Percentiles rank a stretch among this genome's conserved stretches.
These are phyloP conservation scores for Alternaria gaisen DNA, from an alignment of 2,329 filamentous ascomycete species.

Conservation along the genomic window DNA sequence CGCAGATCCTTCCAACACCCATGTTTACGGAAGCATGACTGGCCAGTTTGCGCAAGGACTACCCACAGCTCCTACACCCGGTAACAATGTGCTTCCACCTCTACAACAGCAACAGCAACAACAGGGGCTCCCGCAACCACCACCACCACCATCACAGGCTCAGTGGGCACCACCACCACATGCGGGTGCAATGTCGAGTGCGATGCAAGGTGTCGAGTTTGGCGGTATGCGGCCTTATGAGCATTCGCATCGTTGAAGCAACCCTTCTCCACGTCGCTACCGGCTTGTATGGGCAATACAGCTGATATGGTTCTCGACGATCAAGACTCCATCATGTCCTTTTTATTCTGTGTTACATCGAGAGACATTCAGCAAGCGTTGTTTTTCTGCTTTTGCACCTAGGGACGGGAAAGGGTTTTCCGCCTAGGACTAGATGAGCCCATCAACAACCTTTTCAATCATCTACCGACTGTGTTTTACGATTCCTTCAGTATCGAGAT, in stretches of 20 bases:
- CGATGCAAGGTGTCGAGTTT: conserved; percentile 63
- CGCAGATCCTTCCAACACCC: conserved; percentile 56
- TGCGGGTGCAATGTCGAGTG: conserved; percentile 51
- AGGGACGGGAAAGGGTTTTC: not conserved
- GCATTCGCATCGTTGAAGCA: conserved; percentile 36
- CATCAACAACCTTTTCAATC: conserved; percentile 7
- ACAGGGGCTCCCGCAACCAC: conserved; percentile 21
- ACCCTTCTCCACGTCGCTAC: not conserved
- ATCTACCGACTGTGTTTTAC: conserved; percentile 11
- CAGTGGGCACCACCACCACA: conserved; percentile 45
- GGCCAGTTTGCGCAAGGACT: conserved; percentile 54
- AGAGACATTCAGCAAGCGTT: conserved; percentile 3
- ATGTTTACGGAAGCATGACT: conserved; percentile 59
- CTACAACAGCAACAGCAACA: conserved; percentile 48
- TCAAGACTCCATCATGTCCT: not conserved
- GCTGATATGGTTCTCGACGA: not conserved
- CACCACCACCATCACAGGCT: conserved; percentile 44
- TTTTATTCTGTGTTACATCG: not conserved
- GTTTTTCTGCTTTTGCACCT: not conserved
- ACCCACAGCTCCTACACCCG: conserved; percentile 37
- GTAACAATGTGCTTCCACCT: conserved; percentile 48
- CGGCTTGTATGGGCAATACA: not conserved
- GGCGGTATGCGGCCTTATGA: conserved; percentile 48
- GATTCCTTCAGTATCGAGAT: conserved; percentile 9
- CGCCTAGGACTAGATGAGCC: conserved; percentile 2